Conservation (phyloP, 805 yeast species). For the Myxozyma mucilagina region DNA sequence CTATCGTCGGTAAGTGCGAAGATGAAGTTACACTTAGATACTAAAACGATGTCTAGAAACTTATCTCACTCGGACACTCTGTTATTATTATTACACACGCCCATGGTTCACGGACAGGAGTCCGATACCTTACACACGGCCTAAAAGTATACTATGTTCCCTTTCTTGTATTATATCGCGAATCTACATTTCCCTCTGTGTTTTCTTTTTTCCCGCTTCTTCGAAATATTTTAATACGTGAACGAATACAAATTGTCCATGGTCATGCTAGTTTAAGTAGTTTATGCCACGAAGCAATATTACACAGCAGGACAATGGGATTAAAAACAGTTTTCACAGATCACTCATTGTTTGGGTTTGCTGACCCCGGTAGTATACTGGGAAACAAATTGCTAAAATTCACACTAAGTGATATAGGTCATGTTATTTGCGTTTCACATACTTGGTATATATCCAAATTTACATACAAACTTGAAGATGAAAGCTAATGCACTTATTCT, state of each 20-base stretch:
- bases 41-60: conserved; percentile 18
- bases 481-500: background rate
- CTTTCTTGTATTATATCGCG: conserved; percentile 72
- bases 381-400: conserved; percentile 86
- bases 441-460: conserved; percentile 48
- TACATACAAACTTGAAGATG: background rate
- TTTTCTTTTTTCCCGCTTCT: conserved; percentile 84
- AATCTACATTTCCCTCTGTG: conserved; percentile 84
- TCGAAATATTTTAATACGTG: conserved; percentile 82
- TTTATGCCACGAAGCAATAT: conserved; percentile 82
- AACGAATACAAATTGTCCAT: conserved; percentile 83
- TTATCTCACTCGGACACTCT: conserved; percentile 34
- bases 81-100: conserved; percentile 78
- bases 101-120: conserved; percentile 78
- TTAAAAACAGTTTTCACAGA: conserved; percentile 89
- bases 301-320: conserved; percentile 95
- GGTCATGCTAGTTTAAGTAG: conserved; percentile 92
- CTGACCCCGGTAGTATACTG: conserved; percentile 75
- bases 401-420: conserved; percentile 81
- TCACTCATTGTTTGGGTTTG: conserved; percentile 93
- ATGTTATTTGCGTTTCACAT: conserved; percentile 93
- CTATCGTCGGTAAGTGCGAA: conserved; percentile 52
- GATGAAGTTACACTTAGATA: background rate
- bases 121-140: conserved; percentile 83
- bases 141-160: conserved; percentile 92